Base-by-base conservation (phyloP, 441 rosid species). In the Hura crepitans region DNA sequence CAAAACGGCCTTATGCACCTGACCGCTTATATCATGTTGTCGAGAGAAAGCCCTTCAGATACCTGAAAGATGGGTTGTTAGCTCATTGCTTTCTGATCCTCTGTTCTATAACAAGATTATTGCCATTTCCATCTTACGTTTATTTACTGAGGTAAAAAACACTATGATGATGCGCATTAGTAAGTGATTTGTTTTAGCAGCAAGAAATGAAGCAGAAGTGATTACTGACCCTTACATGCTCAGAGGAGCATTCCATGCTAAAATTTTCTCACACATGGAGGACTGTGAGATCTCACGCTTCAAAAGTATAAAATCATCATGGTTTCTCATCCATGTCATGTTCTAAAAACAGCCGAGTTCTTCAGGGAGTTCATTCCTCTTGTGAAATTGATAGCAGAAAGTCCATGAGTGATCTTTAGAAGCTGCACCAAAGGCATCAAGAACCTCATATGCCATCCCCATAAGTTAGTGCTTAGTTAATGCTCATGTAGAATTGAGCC, bases 11-110 rank as follows among this genome's bases (percentile, higher is more conserved):
- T 35, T 93, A 93, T 74, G 93, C 98, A 65, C 98, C 97, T 22
- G 97, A 96, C 64, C 88, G 98, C 72, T 80, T 90, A 51, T 93
- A 93, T 78, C 98, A 93, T 77, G 85, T 93, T 65, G 89, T 93
- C 3, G 98, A 82, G 84, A 86, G 98, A 74, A 93, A 78, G 74
- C 96, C 90, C 42, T 74, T 84, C 72, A 86, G 92, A 97, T 93
- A 84, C 46, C 17, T 49, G 47, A n/a, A 49, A 60, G 39, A 58
- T 51, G 43, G 59, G 30, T 42, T 31, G 12, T 33, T 4, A 15
- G 39, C 7, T 35, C 39, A 35, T 23, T 39, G 65, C 62, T 7
- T 17, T 61, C 45, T 4, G 47, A 12, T 28, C 37, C 59, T 22
- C 15, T 31, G 27, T 43, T n/a, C n/a, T n/a, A n/a, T n/a, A n/a